Evolutionary conservation across 768 basidiomycete genomes (phyloP).

Genomic region (Kondoa malvinella): DNA sequence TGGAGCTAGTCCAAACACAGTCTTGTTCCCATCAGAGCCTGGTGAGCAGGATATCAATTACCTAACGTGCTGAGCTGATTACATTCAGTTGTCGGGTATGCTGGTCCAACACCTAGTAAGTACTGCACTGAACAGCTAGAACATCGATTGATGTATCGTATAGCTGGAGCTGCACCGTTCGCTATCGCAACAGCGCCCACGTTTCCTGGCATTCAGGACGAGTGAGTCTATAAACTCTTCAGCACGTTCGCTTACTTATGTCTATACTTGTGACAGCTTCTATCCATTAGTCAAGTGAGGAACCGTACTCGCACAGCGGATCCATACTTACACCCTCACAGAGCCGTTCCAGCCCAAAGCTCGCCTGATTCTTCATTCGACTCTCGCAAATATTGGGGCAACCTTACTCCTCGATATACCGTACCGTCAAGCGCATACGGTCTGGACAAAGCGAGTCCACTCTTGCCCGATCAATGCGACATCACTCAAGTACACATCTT

Average conservation of each 20-base stretch:
- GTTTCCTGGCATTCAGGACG: constrained; percentile 3
- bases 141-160: too few relatives aligned
- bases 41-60: not conserved
- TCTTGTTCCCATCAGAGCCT: not conserved
- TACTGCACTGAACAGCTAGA: too few relatives aligned
- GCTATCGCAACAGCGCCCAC: constrained; percentile 14
- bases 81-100: not conserved
- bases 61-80: not conserved
- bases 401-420: constrained; percentile 29
- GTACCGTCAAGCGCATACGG: constrained; percentile 29
- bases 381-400: constrained; percentile 30
- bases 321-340: too few relatives aligned
- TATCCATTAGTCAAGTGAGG: not conserved
- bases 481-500: constrained; percentile 26
- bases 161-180: constrained; percentile 23
- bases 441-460: constrained; percentile 27
- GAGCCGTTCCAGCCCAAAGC: not conserved
- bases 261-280: not conserved
- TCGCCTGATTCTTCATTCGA: not conserved
- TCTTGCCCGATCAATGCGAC: constrained; percentile 27
- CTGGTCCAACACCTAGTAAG: constrained; percentile 2
- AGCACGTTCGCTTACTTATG: not conserved
- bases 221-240: too few relatives aligned
- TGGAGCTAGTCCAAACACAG: not conserved
- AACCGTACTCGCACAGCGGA: not conserved